phyloP scores from a whole-genome alignment of 1,139 yeast species.

The Yamadazyma spencermartinsiae region DNA sequence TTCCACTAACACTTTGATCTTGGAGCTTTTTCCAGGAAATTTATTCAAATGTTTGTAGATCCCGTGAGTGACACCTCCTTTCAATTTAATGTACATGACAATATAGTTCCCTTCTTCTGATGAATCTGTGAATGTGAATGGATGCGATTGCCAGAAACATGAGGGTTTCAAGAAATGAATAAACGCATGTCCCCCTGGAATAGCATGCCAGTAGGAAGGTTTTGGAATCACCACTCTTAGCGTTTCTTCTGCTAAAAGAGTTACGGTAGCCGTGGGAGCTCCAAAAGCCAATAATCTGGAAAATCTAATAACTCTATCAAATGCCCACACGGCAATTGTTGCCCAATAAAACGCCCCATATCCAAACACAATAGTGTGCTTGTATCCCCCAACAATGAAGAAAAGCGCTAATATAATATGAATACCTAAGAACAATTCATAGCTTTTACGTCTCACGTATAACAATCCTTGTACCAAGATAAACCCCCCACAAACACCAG shows the following conservation, averaged over 20 bases:
- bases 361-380: constrained; percentile 36
- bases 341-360: constrained; percentile 38
- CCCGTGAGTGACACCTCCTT: constrained; percentile 35
- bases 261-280: constrained; percentile 32
- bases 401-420: constrained; percentile 40
- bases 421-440: constrained; percentile 38
- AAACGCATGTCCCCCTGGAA: constrained; percentile 52
- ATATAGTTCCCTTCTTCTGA: constrained; percentile 23
- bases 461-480: constrained; percentile 37
- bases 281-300: constrained; percentile 34
- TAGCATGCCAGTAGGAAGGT: constrained; percentile 37
- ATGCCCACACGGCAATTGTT: constrained; percentile 40
- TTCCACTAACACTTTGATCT: constrained; percentile 33
- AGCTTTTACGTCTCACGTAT: constrained; percentile 36
- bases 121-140: constrained; percentile 32
- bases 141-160: constrained; percentile 43
- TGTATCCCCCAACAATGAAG: constrained; percentile 39
- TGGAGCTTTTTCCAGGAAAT: constrained; percentile 24
- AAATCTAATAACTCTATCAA: constrained; percentile 38
- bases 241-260: constrained; percentile 38
- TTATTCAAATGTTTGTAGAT: constrained; percentile 27
- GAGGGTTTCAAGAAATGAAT: constrained; percentile 44
- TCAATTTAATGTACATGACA: constrained; percentile 30
- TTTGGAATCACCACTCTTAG: constrained; percentile 39
- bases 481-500: constrained; percentile 33